Conservation (phyloP, 73 alveolate genomes). For the Stentor coeruleus region DNA sequence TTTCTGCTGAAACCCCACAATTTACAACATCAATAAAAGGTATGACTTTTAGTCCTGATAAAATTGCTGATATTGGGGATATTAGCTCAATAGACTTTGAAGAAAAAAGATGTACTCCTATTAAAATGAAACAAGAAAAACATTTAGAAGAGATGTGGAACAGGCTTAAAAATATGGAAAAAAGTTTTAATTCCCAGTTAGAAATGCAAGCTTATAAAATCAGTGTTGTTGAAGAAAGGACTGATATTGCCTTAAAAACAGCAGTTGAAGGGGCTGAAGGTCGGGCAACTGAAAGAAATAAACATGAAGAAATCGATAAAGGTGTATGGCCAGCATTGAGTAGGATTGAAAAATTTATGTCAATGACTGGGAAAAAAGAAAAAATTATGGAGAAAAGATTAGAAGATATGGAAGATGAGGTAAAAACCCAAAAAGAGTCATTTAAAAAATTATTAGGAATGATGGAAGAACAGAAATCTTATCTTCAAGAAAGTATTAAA, state of each 20-base stretch:
- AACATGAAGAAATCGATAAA: not conserved
- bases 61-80: not conserved
- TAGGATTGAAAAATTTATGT: not conserved
- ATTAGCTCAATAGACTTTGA: slow-evolving; percentile 9
- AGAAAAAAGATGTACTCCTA: slow-evolving; percentile 17
- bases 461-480: not conserved
- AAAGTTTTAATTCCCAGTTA: not conserved
- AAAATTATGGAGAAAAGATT: not conserved
- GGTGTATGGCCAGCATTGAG: not conserved
- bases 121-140: not conserved
- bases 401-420: not conserved
- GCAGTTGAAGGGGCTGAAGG: not conserved
- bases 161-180: not conserved
- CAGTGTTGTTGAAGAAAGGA: not conserved
- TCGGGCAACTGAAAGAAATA: not conserved
- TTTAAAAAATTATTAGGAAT: not conserved
- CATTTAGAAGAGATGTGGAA: not conserved
- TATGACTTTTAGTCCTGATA: not conserved
- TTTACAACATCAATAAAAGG: slow-evolving; percentile 1
- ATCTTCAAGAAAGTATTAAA: not conserved
- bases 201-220: not conserved
- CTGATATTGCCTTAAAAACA: not conserved
- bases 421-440: not conserved
- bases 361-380: not conserved
- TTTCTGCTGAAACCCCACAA: slow-evolving; percentile 24